A percentile compares a stretch with the other conserved stretches of the same genome.
These are phyloP conservation scores for Leishmania guyanensis DNA, from an alignment of 208 protist species.

Conservation along the genomic window DNA sequence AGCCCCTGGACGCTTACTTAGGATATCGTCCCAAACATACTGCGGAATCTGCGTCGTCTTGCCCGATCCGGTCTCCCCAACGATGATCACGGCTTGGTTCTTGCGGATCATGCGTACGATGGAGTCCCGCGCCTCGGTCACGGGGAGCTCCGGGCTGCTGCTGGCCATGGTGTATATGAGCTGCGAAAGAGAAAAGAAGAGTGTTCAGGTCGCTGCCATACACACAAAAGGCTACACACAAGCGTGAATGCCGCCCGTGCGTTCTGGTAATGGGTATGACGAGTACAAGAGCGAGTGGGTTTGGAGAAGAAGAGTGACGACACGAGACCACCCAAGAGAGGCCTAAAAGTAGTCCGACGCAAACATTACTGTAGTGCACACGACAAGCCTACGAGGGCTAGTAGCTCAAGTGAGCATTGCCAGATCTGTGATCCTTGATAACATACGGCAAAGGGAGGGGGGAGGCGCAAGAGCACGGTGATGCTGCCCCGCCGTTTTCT, in stretches of 20 bases:
- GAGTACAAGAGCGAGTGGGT: neutral
- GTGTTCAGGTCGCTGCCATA: neutral
- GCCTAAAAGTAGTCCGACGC: neutral
- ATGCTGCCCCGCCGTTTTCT: neutral
- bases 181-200: neutral
- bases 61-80: slow-evolving; percentile 94
- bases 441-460: neutral
- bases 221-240: neutral
- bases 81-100: slow-evolving; percentile 89
- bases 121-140: slow-evolving; percentile 68
- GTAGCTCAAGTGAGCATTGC: neutral
- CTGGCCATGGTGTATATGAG: slow-evolving; percentile 14
- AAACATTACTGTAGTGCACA: neutral
- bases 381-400: neutral
- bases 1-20: slow-evolving; percentile 38
- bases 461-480: neutral
- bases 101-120: slow-evolving; percentile 84
- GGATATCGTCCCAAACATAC: slow-evolving; percentile 90
- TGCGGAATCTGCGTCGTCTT: slow-evolving; percentile 96
- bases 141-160: slow-evolving; percentile 47
- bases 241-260: neutral
- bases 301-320: neutral
- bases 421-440: neutral
- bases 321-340: neutral
- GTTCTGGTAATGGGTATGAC: neutral